Percentiles rank a stretch among this genome's conserved stretches.
phyloP scores from a whole-genome alignment of 441 rosid species.

The Rhodomyrtus psidioides region DNA sequence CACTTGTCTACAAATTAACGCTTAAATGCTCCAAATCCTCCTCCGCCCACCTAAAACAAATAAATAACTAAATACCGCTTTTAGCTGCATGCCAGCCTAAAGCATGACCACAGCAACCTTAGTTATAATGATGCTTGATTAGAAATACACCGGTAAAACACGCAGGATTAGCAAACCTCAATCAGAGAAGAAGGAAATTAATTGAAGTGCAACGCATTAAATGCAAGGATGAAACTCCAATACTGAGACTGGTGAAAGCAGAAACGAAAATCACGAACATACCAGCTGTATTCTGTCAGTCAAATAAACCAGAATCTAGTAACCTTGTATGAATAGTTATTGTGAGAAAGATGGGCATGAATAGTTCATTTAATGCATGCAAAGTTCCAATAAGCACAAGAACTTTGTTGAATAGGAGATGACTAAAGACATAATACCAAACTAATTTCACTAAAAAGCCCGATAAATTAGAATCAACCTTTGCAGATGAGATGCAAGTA shows the following conservation, averaged over 20 bases:
- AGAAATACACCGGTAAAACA: neutral
- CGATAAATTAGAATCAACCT: conserved; percentile 40
- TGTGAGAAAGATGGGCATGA: neutral
- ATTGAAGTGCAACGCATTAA: neutral
- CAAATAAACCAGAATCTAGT: neutral
- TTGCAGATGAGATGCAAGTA: conserved; percentile 81
- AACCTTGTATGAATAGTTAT: neutral
- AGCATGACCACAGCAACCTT: neutral
- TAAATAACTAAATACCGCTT: neutral
- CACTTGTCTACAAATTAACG: neutral
- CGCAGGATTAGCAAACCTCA: neutral
- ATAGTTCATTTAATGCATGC: neutral
- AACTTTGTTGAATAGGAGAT: neutral
- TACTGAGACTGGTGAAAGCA: neutral
- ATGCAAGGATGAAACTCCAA: neutral
- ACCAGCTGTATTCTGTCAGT: neutral
- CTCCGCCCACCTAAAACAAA: neutral
- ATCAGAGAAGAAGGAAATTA: neutral
- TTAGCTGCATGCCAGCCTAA: neutral
- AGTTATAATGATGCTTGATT: neutral
- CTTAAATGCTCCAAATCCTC: neutral
- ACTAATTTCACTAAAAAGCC: neutral
- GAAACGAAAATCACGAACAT: neutral
- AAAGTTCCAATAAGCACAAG: neutral
- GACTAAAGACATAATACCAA: neutral